Evolutionary conservation across 164 flowering plant species (phyloP), one percentile per base, ranked within the genome.

Genomic region (Warburgia ugandensis): DNA sequence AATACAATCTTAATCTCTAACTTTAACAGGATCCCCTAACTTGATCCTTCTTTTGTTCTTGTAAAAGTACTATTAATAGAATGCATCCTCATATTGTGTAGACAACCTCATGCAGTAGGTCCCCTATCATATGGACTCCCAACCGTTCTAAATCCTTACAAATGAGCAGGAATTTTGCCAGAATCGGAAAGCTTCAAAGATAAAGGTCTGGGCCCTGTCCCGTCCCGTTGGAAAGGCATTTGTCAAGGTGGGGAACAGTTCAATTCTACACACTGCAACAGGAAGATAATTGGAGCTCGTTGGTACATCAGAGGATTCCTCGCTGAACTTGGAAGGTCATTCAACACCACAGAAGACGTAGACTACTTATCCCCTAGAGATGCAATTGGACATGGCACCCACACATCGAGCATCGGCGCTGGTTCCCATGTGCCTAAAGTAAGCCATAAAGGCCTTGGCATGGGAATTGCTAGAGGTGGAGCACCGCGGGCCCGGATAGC

Each of bases 141-240:
- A n/a, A n/a, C n/a, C n/a, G n/a, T n/a, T n/a, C n/a, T n/a, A n/a
- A n/a, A n/a, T n/a, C n/a, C n/a, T n/a, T n/a, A n/a, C n/a, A n/a
- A n/a, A n/a, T n/a, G n/a, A n/a, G n/a, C 38, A 75, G 80, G 80
- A 23, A 68, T 76, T 31, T 75, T 78, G 81, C 81, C 81, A 0
- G 81, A 76, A 53, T 69, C 75, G 1, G 50, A 61, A 40, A 77
- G 82, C 59, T 74, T 74, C 66, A 65, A 33, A 6, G 79, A 72
- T 41, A 50, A 59, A 20, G 73, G 66, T 13, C 69, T 71, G 54
- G 58, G 52, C 11, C 50, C 43, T 46, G n/a, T 67, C 42, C 76
- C 80, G 14, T 40, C 61, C 22, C 69, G 43, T 1, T 76, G 81
- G 81, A 61, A 50, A 6, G 78, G 81, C 27, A 60, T 55, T 41